These are phyloP conservation scores for Aspergillus funiculosus DNA, from an alignment of 495 filamentous ascomycete species.

Conservation along the genomic window DNA sequence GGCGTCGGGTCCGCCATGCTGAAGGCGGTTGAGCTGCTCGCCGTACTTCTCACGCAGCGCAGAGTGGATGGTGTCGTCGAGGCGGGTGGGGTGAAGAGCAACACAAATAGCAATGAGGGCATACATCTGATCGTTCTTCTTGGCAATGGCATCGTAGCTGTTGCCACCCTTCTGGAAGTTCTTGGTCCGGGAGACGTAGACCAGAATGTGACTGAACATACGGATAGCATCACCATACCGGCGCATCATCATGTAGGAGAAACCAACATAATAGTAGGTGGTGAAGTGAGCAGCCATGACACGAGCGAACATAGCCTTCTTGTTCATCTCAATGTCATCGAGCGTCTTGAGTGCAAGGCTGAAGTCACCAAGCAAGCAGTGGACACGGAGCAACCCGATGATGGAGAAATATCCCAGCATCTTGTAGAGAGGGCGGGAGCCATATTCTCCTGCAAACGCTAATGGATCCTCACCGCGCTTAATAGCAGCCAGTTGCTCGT, in stretches of 20 bases:
- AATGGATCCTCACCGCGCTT: constrained; percentile 85
- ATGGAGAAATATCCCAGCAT: constrained; percentile 99
- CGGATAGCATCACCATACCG: constrained; percentile 97
- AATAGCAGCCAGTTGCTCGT: constrained; percentile 89
- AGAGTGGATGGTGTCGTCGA: constrained; percentile 98
- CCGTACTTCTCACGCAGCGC: constrained; percentile 97
- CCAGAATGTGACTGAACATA: constrained; percentile 98
- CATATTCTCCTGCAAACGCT: constrained; percentile 87
- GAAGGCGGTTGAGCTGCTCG: constrained; percentile 90
- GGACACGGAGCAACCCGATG: constrained; percentile 91
- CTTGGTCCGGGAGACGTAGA: constrained; percentile 98
- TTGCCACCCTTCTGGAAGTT: constrained; percentile 97
- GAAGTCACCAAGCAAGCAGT: constrained; percentile 96
- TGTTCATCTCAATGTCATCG: constrained; percentile 98
- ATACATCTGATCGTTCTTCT: constrained; percentile 99
- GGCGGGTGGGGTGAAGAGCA: constrained; percentile 89
- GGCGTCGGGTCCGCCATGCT: constrained; percentile 89
- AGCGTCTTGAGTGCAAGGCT: constrained; percentile 96
- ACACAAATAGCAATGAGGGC: constrained; percentile 98
- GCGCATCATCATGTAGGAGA: constrained; percentile 99
- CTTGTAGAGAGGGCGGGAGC: constrained; percentile 83
- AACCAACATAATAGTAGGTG: constrained; percentile 99
- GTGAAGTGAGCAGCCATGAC: constrained; percentile 99
- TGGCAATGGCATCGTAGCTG: constrained; percentile 94
- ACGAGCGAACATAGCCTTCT: constrained; percentile 99